These are phyloP conservation scores for Rutstroemia sydowiana DNA, from an alignment of 2,329 filamentous ascomycete genomes.

Conservation along the genomic window DNA sequence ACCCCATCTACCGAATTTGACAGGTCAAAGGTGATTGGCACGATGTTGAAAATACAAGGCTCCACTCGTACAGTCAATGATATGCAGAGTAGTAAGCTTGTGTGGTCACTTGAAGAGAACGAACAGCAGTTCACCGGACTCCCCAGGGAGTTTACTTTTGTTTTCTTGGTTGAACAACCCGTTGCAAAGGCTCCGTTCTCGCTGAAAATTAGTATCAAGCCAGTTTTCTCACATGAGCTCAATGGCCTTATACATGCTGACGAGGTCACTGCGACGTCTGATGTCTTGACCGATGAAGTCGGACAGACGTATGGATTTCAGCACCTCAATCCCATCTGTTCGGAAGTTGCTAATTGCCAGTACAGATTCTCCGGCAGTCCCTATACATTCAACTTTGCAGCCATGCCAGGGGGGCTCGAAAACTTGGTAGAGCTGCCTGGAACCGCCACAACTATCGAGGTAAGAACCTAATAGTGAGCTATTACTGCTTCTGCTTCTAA, in stretches of 20 bases:
- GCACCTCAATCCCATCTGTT: background rate
- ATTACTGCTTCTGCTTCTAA: too few species aligned
- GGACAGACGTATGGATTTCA: background rate
- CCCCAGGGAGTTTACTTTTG: conserved; percentile 6
- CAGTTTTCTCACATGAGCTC: background rate
- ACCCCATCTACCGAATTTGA: conserved; percentile 5
- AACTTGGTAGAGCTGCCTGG: conserved; percentile 4
- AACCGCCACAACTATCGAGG: background rate
- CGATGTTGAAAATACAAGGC: conserved; percentile 7
- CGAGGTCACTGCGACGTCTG: background rate
- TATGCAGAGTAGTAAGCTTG: conserved; percentile 6
- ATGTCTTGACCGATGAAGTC: background rate
- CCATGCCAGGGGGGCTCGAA: conserved; percentile 1
- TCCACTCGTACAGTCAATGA: conserved; percentile 3
- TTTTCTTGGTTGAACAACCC: conserved; percentile 7
- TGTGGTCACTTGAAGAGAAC: conserved; percentile 7
- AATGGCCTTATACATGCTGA: background rate
- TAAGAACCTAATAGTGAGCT: background rate
- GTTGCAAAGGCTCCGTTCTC: conserved; percentile 6
- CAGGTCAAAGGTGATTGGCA: conserved; percentile 3
- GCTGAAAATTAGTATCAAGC: conserved; percentile 3
- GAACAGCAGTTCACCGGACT: conserved; percentile 6
- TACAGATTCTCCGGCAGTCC: conserved; percentile 1
- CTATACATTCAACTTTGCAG: conserved; percentile 5
- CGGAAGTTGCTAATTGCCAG: background rate